Conservation (phyloP, 768 basidiomycete genomes). For the Gloeopeniophorella convolvens region DNA sequence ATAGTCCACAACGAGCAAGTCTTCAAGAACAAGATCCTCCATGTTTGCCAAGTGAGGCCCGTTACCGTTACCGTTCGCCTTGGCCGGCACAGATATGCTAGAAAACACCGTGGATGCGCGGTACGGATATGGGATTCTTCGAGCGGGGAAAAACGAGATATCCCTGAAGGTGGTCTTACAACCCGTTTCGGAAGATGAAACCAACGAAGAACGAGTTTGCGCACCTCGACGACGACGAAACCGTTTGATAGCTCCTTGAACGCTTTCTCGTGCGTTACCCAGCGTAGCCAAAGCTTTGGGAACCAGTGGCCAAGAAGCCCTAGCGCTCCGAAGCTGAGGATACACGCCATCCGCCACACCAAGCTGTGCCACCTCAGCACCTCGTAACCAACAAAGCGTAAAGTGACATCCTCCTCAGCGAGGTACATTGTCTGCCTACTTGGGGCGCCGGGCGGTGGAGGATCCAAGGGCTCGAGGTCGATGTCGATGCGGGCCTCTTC, state of each 20-base stretch:
- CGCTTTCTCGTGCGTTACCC: conserved; percentile 75
- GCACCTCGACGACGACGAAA: conserved; percentile 86
- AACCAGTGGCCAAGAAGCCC: conserved; percentile 90
- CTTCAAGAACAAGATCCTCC: conserved; percentile 35
- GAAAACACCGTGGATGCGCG: conserved; percentile 78
- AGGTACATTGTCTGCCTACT: conserved; percentile 83
- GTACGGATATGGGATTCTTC: conserved; percentile 66
- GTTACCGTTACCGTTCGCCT: conserved; percentile 13
- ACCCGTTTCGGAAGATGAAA: too few relatives aligned
- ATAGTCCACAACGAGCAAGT: conserved; percentile 75
- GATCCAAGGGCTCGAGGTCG: conserved; percentile 51
- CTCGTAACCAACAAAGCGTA: conserved; percentile 86
- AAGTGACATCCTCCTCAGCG: conserved; percentile 81
- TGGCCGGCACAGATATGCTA: conserved; percentile 10
- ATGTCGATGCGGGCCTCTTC: conserved; percentile 82
- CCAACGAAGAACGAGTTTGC: too few relatives aligned
- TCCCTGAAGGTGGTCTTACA: conserved; percentile 77
- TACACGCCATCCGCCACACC: conserved; percentile 66
- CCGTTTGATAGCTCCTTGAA: conserved; percentile 67
- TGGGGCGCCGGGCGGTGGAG: conserved; percentile 77
- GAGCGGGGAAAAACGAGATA: conserved; percentile 68
- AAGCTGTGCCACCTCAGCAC: conserved; percentile 51
- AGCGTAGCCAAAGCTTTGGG: conserved; percentile 84
- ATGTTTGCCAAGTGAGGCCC: conserved; percentile 29
- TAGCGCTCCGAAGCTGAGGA: conserved; percentile 64